phyloP scores from a whole-genome alignment of 176 grass and related monocot species.

The Oryza punctata region DNA sequence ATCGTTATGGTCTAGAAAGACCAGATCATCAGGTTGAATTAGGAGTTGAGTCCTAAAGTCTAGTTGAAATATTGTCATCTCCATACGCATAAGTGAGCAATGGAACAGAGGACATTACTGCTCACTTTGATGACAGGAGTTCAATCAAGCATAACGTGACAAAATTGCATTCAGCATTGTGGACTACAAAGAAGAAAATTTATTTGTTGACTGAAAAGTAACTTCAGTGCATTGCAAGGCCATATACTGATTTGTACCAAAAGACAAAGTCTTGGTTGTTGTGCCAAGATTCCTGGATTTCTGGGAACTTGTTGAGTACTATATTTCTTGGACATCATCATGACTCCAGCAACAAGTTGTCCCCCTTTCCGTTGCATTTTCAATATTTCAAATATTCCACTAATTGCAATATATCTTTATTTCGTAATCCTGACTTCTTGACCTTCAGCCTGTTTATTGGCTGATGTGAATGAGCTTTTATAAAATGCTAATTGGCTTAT shows the following conservation, averaged over 20 bases:
- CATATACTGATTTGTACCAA: conserved; percentile 44
- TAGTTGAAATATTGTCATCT: background rate
- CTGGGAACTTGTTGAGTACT: conserved; percentile 52
- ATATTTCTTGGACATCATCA: conserved; percentile 57
- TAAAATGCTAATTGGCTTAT: conserved; percentile 25
- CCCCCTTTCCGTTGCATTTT: conserved; percentile 26
- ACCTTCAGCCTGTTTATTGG: background rate
- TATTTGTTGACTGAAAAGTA: conserved; percentile 38
- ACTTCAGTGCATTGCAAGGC: conserved; percentile 17
- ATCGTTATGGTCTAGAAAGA: too few relatives aligned
- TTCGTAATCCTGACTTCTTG: background rate
- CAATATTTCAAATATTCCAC: background rate
- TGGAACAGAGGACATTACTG: background rate
- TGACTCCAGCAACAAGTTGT: conserved; percentile 42
- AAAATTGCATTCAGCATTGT: conserved; percentile 10
- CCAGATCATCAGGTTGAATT: conserved; percentile 6
- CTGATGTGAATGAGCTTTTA: background rate
- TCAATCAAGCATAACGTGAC: background rate
- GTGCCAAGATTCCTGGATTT: conserved; percentile 58
- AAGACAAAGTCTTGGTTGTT: conserved; percentile 37
- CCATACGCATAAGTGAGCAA: conserved; percentile 1
- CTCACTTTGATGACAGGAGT: conserved; percentile 3
- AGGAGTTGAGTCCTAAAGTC: background rate
- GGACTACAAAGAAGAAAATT: background rate
- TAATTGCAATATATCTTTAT: conserved; percentile 17